A percentile compares a stretch with the other conserved stretches of the same genome.
phyloP scores from a whole-genome alignment of 1,139 yeast genomes.

The Candida sanyaensis region DNA sequence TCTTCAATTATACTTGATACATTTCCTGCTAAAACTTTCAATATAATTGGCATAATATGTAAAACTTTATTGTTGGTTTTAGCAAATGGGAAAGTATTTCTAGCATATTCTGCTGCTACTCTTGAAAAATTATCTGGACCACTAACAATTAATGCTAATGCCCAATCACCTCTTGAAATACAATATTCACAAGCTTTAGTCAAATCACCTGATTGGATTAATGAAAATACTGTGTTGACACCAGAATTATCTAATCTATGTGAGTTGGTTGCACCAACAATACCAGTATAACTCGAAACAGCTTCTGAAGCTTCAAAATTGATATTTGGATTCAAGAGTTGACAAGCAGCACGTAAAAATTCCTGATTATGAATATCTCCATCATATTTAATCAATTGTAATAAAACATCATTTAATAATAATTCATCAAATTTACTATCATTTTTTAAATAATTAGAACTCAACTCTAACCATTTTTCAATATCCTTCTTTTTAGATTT shows the following conservation, averaged over 20 bases:
- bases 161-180: conserved; percentile 69
- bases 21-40: conserved; percentile 69
- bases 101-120: conserved; percentile 51
- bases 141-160: conserved; percentile 68
- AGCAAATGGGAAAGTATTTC: conserved; percentile 38
- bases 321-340: conserved; percentile 36
- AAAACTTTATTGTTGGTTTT: conserved; percentile 45
- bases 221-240: conserved; percentile 32
- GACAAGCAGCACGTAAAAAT: conserved; percentile 28
- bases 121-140: conserved; percentile 64
- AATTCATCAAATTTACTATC: conserved; percentile 23
- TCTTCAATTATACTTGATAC: conserved; percentile 54
- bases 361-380: conserved; percentile 31
- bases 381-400: conserved; percentile 27
- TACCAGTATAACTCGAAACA: conserved; percentile 12
- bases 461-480: conserved; percentile 56
- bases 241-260: conserved; percentile 40
- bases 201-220: conserved; percentile 63
- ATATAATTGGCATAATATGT: conserved; percentile 60
- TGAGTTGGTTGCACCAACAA: conserved; percentile 30
- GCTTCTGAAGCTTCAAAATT: conserved; percentile 22
- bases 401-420: conserved; percentile 32
- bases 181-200: conserved; percentile 68
- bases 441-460: conserved; percentile 14
- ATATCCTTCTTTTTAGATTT: conserved; percentile 64